phyloP scores from a whole-genome alignment of 1,284 basidiomycete species.

The Peniophora sp. region DNA sequence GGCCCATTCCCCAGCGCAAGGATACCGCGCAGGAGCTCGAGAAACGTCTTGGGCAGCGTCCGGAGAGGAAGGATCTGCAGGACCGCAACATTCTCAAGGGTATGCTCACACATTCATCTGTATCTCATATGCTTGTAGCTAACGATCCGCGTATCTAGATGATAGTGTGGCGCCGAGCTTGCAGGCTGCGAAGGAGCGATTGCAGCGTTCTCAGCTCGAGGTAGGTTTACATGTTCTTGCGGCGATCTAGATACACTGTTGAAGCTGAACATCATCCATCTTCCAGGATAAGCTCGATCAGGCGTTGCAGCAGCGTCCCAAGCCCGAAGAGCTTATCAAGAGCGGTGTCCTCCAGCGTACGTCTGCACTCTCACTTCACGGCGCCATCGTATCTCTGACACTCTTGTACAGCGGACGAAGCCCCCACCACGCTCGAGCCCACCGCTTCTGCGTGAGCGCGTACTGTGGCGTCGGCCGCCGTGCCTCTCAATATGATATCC shows the following conservation, averaged over 20 bases:
- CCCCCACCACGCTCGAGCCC: neutral
- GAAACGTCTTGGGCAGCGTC: conserved; percentile 46
- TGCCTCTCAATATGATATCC: too few relatives aligned
- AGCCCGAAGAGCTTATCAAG: conserved; percentile 62
- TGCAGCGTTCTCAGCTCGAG: conserved; percentile 63
- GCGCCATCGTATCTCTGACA: conserved; percentile 4
- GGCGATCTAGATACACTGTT: neutral
- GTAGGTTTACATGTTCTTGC: conserved; percentile 24
- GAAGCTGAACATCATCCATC: neutral
- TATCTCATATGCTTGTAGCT: neutral
- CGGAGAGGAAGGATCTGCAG: conserved; percentile 58
- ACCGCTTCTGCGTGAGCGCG: neutral
- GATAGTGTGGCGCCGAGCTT: conserved; percentile 67
- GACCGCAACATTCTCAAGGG: conserved; percentile 75
- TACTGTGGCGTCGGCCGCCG: too few relatives aligned
- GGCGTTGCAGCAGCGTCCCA: conserved; percentile 56
- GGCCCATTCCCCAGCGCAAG: conserved; percentile 20
- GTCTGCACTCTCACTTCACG: conserved; percentile 10
- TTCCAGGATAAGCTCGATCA: conserved; percentile 62
- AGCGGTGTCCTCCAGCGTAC: conserved; percentile 60
- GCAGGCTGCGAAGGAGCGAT: conserved; percentile 55
- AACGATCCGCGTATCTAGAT: conserved; percentile 29
- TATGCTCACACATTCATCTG: conserved; percentile 17
- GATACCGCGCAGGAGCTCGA: conserved; percentile 43
- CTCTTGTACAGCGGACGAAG: conserved; percentile 13